These are phyloP conservation scores for Fusarium sublunatum DNA, from an alignment of 2,329 filamentous ascomycete genomes.

Conservation along the genomic window DNA sequence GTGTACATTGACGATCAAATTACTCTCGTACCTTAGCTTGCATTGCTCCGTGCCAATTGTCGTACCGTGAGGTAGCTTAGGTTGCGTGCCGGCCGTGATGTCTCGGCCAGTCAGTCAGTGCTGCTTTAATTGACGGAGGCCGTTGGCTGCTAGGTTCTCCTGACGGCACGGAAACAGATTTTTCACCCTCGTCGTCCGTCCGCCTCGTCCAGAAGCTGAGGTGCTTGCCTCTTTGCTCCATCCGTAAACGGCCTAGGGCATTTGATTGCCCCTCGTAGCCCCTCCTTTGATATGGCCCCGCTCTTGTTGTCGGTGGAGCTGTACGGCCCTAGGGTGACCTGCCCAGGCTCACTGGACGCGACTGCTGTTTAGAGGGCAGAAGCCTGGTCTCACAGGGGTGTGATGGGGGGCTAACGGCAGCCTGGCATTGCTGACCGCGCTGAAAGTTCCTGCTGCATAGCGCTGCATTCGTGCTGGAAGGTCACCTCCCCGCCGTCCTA, in stretches of 20 bases:
- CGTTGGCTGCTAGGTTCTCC: constrained; percentile 45
- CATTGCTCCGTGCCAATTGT: constrained; percentile 24
- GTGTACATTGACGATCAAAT: constrained; percentile 28
- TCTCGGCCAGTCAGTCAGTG: constrained; percentile 38
- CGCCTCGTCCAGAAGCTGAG: constrained; percentile 39
- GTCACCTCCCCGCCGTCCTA: constrained; percentile 26
- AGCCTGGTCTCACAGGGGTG: constrained; percentile 29
- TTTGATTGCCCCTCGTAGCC: constrained; percentile 36
- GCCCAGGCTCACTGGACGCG: constrained; percentile 1
- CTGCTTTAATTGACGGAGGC: constrained; percentile 41
- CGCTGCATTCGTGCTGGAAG: constrained; percentile 34
- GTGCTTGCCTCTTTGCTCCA: constrained; percentile 35
- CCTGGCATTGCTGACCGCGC: constrained; percentile 27
- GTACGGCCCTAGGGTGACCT: constrained; percentile 20
- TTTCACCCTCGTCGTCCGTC: constrained; percentile 45
- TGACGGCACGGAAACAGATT: constrained; percentile 42
- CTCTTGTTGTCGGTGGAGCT: constrained; percentile 39
- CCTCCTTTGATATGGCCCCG: constrained; percentile 45
- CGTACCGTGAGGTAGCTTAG: background rate
- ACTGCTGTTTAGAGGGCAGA: constrained; percentile 17
- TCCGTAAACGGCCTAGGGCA: constrained; percentile 41
- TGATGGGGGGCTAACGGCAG: constrained; percentile 23
- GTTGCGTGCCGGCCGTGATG: constrained; percentile 30
- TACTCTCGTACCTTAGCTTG: constrained; percentile 10
- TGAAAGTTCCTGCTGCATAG: constrained; percentile 39